Evolutionary conservation across 1,284 basidiomycete genomes (phyloP), one percentile per base, ranked within the genome.

Genomic region (Cryptococcus deneoformans): DNA sequence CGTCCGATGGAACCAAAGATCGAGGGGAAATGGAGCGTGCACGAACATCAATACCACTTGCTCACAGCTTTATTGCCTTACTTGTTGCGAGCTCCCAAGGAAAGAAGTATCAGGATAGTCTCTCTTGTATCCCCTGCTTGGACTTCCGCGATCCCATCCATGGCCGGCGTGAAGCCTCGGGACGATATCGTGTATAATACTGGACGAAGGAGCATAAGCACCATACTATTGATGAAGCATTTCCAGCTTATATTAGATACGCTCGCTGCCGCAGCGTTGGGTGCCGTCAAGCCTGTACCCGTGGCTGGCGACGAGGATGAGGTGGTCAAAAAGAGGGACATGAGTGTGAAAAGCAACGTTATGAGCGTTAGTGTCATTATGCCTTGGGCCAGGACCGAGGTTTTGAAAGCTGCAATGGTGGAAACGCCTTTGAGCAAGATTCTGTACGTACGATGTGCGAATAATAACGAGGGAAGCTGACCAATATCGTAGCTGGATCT

Each of bases 81-180:
- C 36, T 79, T 93, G 2, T 83, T 93, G 12, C 85, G 88, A 37
- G 87, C 88, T 2, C 90, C 90, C 0, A 80, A 83, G 6, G 90
- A 92, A 70, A 83, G 90, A 46, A 89, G 91, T 64, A 90, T 94
- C 52, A 85, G 90, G 16, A 83, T 93, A 61, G 79, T 93, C 67
- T 85, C 85, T 58, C 81, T 92, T 45, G 82, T 92, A 68, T 91
- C 92, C 60, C 89, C 89, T 0, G 89, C 89, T 62, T 92, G 91
- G 68, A 86, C 89, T 2, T 88, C 90, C 1, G 83, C 85, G 0
- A 80, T 86, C 1, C 82, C 82, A 1, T 78, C 79, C 0, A 81
- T 83, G 61, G 71, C 79, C 16, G 59, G 60, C 16, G 57, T 59
- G 35, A 44, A 58, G 24, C 24, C 58, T 5, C 55, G 54, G 37